Evolutionary conservation across 768 basidiomycete genomes (phyloP).

Genomic region (Hypholoma fasciculare): DNA sequence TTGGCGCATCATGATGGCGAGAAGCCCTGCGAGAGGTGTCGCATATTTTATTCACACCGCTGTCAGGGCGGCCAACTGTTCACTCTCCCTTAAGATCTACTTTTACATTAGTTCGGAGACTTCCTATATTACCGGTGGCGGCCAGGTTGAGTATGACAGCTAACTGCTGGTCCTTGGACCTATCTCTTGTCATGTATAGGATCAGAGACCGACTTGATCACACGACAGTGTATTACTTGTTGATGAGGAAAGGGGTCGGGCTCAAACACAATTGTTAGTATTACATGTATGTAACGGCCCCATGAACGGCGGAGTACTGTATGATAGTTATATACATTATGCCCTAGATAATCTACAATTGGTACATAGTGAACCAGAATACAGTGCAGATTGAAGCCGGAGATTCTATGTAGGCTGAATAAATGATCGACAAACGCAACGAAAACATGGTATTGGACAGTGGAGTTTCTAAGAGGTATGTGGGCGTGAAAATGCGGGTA

Average conservation of each 20-base stretch:
- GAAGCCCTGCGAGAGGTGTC: not conserved
- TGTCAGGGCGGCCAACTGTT: slow-evolving; percentile 3
- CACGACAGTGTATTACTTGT: not conserved
- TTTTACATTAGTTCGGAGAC: not conserved
- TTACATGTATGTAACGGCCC: not conserved
- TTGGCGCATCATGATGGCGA: slow-evolving; percentile 6
- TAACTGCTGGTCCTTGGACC: not conserved
- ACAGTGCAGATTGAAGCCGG: not conserved
- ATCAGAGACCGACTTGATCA: not conserved
- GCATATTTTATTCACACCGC: not conserved
- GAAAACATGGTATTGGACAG: slow-evolving; percentile 6
- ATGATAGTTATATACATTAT: not conserved
- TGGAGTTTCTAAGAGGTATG: slow-evolving; percentile 7
- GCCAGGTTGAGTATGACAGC: too few species aligned
- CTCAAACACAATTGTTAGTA: not conserved
- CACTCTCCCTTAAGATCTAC: not conserved
- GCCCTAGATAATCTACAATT: not conserved
- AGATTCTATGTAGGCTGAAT: slow-evolving; percentile 1
- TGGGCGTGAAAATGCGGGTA: not conserved
- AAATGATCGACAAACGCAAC: slow-evolving; percentile 1
- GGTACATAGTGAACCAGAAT: not conserved
- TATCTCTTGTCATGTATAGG: not conserved
- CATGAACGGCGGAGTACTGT: not conserved
- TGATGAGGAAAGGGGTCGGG: not conserved
- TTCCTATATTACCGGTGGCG: not conserved